Base-by-base conservation (phyloP, 257 asterid genomes). In the Anisodus acutangulus region DNA sequence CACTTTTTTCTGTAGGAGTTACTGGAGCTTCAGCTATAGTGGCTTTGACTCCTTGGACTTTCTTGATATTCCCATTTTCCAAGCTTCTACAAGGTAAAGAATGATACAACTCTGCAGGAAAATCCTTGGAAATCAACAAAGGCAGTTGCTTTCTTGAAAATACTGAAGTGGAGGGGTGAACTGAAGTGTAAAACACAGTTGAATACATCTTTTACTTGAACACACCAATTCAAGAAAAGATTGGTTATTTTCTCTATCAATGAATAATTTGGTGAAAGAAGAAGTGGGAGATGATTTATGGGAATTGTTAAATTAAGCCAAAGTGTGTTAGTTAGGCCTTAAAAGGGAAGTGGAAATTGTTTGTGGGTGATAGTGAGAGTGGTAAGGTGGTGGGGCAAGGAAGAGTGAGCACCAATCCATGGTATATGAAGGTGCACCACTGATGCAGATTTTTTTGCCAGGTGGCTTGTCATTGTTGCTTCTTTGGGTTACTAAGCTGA, bases 331-430 rank as follows among this genome's bases (percentile, higher is more conserved):
- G 11, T 74, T 11, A 22, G 62, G 19, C 43, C 6, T 70, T 57
- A 13, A 53, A 39, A n/a, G 13, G 47, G 79, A 69, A 69, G 82
- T 71, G 82, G 37, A 70, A 53, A 26, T 6, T 59, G 35, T 4
- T 83, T 1, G 35, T 6, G 49, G 12, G 82, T 72, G 12, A n/a
- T 82, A 6, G 84, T 49, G 64, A 78, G 6, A n/a, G 81, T 8
- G 84, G 53, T 54, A 31, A 31, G 85, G 17, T 64, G 82, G 83
- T 64, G 94, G 96, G 95, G 89, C 86, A 49, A 41, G 26, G 81
- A 64, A 58, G 86, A 86, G 47, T 83, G 85, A 70, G 85, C 82
- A 69, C 95, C 95, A 91, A 88, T 93, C 94, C 87, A 69, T n/a
- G 81, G 55, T 9, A 37, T 22, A 22, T 53, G 88, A 87, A 91